Base-by-base conservation (phyloP, 140 eudicot species). In the Anethum foeniculum region DNA sequence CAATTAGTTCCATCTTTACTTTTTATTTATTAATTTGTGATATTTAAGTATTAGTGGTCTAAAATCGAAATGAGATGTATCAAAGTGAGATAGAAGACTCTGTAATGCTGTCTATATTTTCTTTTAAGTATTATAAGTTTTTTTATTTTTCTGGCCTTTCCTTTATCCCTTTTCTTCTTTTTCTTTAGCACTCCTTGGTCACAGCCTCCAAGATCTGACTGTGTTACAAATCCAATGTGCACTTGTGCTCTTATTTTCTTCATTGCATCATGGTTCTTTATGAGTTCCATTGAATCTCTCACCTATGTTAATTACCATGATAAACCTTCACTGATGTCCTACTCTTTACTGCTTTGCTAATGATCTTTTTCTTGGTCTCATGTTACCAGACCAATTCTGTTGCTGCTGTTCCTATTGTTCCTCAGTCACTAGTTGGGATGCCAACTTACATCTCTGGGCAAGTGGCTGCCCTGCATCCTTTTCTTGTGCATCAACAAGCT, bases 381-480 rank as follows among this genome's bases (percentile, higher is more conserved):
- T 82, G 67, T 71, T 36, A 5, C 78, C 88, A 95, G 99, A 75
- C 84, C 3, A 88, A 88, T 68, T 87, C 90, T 80, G 80, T 83
- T 51, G 86, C 89, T 77, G 84, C 85, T 82, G 86, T 87, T 78
- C 92, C 91, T 80, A 62, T 91, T 79, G 71, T 88, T 81, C 90
- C 97, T 27, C 88, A 92, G 77, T 87, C 98, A 44, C 65, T 91
- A 19, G 87, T 91, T 88, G 99, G 99, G 78, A 82, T 95, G 90
- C 93, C 96, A 18, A 54, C 91, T 75, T 95, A 87, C 86, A 85
- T 87, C 75, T 38, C 21, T 13, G 99, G 95, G 58, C 99, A 90
- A 74, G 79, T 90, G 78, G 75, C 95, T 39, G 90, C 97, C 73
- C 38, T 95, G 86, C 99, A 93, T 91, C 97, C 99, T 27, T 94